These are phyloP conservation scores for Tolypocladium capitatum DNA, from an alignment of 2,329 filamentous ascomycete species.

Conservation along the genomic window DNA sequence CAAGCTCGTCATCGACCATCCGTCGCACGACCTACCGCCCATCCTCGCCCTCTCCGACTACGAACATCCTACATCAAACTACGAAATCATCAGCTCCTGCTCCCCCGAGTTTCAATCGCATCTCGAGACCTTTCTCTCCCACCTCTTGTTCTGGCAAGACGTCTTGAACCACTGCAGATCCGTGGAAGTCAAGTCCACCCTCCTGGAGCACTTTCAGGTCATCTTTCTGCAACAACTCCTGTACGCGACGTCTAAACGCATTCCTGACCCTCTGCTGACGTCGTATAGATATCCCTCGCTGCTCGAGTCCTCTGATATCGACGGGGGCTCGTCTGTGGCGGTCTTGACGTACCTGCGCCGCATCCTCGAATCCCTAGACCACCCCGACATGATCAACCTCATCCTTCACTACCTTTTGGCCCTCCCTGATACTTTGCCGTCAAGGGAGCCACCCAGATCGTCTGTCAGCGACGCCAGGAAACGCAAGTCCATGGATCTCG, in stretches of 20 bases:
- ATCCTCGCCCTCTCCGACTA: conserved; percentile 87
- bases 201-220: conserved; percentile 94
- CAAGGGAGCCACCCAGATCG: conserved; percentile 26
- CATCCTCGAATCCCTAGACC: conserved; percentile 81
- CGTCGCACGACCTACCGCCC: conserved; percentile 62
- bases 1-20: conserved; percentile 70
- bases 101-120: conserved; percentile 69
- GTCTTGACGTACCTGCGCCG: conserved; percentile 86
- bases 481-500: conserved; percentile 77
- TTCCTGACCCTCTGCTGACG: too few relatives aligned
- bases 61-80: conserved; percentile 53
- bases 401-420: conserved; percentile 87
- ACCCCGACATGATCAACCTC: conserved; percentile 86
- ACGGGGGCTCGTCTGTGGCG: conserved; percentile 91
- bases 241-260: conserved; percentile 32
- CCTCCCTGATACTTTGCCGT: conserved; percentile 45
- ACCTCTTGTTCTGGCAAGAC: conserved; percentile 96
- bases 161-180: conserved; percentile 92
- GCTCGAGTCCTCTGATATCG: conserved; percentile 90
- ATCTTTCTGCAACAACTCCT: conserved; percentile 90
- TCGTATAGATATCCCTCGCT: conserved; percentile 69
- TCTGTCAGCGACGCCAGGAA: conserved; percentile 58
- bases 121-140: conserved; percentile 85
- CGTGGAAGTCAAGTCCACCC: conserved; percentile 77
- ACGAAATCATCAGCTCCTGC: conserved; percentile 62